Conservation (phyloP, 2,329 filamentous ascomycete genomes). For the Xylaria multiplex region DNA sequence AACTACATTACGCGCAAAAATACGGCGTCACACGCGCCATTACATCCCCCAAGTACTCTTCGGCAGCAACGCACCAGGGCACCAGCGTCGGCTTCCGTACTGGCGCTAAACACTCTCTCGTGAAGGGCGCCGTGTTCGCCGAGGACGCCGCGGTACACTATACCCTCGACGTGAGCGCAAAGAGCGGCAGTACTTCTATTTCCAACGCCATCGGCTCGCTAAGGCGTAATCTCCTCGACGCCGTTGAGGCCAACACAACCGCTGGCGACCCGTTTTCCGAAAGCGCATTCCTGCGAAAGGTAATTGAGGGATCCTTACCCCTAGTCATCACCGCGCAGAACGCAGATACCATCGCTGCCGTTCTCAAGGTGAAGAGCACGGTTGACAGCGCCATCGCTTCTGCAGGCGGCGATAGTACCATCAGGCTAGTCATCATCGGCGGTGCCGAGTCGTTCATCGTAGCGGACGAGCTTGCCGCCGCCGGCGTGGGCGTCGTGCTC, state of each 20-base stretch:
- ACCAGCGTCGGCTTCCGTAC: slow-evolving; percentile 69
- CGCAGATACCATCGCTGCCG: slow-evolving; percentile 69
- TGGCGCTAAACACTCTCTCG: slow-evolving; percentile 57
- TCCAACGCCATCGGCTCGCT: slow-evolving; percentile 52
- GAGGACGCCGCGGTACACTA: slow-evolving; percentile 68
- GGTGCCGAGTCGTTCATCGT: slow-evolving; percentile 71
- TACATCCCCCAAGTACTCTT: slow-evolving; percentile 62
- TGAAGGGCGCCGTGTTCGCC: slow-evolving; percentile 62
- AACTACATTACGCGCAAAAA: slow-evolving; percentile 61
- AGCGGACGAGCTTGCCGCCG: slow-evolving; percentile 65
- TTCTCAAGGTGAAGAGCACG: slow-evolving; percentile 67
- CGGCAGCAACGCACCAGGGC: slow-evolving; percentile 60
- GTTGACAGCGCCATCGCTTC: slow-evolving; percentile 58
- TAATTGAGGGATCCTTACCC: slow-evolving; percentile 63
- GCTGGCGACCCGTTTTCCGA: slow-evolving; percentile 58
- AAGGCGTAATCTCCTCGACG: slow-evolving; percentile 48
- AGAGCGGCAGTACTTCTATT: slow-evolving; percentile 58
- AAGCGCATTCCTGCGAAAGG: slow-evolving; percentile 61
- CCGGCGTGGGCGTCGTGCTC: slow-evolving; percentile 68
- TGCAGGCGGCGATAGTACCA: slow-evolving; percentile 35
- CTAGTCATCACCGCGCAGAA: slow-evolving; percentile 69
- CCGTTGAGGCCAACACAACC: slow-evolving; percentile 54
- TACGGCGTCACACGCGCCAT: slow-evolving; percentile 70
- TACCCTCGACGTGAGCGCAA: slow-evolving; percentile 61
- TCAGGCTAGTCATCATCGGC: slow-evolving; percentile 68